A percentile compares a stretch with the other conserved stretches of the same genome.
Evolutionary conservation across 805 yeast species (phyloP).

Genomic region (Clavispora vitiphila): DNA sequence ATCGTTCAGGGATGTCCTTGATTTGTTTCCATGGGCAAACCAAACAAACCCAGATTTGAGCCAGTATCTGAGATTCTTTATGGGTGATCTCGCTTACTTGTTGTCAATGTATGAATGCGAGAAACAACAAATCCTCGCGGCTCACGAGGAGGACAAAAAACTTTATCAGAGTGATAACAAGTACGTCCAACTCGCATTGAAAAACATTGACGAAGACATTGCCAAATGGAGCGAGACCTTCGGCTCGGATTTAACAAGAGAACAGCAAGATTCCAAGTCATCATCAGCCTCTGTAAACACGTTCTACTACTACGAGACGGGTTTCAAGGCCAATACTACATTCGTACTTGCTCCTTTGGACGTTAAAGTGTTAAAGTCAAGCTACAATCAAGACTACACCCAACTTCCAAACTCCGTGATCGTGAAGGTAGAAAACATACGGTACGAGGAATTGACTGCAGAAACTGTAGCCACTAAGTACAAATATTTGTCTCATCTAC

Average conservation of each 20-base stretch:
- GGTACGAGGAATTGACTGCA: slow-evolving; percentile 58
- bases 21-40: slow-evolving; percentile 53
- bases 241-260: slow-evolving; percentile 7
- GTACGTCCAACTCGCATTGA: slow-evolving; percentile 50
- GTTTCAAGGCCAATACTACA: slow-evolving; percentile 56
- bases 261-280: slow-evolving; percentile 18
- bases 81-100: slow-evolving; percentile 55
- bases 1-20: slow-evolving; percentile 23
- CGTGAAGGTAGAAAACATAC: slow-evolving; percentile 64
- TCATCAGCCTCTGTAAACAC: slow-evolving; percentile 16
- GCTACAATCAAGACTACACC: slow-evolving; percentile 54
- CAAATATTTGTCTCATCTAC: slow-evolving; percentile 77
- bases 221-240: slow-evolving; percentile 32
- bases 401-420: slow-evolving; percentile 63
- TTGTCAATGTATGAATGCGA: slow-evolving; percentile 56
- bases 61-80: slow-evolving; percentile 62
- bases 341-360: slow-evolving; percentile 78
- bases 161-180: slow-evolving; percentile 57
- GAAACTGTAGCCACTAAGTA: slow-evolving; percentile 53
- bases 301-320: slow-evolving; percentile 74
- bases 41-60: slow-evolving; percentile 21
- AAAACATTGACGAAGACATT: slow-evolving; percentile 47
- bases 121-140: slow-evolving; percentile 45
- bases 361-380: slow-evolving; percentile 59
- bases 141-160: slow-evolving; percentile 52